Conservation (phyloP, 78 protist species). For the Emiliania huxleyi region DNA sequence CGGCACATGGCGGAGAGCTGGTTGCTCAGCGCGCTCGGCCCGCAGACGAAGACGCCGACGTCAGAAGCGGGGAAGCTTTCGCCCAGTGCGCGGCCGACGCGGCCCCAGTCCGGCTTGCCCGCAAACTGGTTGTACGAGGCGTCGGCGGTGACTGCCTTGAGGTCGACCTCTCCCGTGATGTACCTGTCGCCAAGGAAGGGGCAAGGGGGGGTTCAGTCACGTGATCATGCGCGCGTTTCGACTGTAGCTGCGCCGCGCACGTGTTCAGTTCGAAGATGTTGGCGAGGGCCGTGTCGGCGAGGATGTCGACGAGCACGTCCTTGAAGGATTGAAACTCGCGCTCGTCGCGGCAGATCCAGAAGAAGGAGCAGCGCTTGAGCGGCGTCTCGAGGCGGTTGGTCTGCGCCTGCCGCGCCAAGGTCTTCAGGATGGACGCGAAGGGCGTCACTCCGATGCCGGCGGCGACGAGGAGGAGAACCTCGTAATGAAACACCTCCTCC, state of each 20-base stretch:
- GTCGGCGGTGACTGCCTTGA: background rate
- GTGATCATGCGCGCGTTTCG: no score
- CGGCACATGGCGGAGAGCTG: background rate
- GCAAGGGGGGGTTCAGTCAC: no score
- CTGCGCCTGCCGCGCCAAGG: background rate
- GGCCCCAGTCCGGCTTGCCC: background rate
- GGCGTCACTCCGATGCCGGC: slow-evolving; percentile 88
- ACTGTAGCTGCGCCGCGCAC: background rate
- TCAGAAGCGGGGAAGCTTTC: background rate
- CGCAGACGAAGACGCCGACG: background rate
- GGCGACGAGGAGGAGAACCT: background rate
- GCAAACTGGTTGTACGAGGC: background rate
- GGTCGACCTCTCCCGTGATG: background rate
- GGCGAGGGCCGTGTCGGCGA: background rate
- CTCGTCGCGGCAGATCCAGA: background rate
- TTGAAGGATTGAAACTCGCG: background rate
- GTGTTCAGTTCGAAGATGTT: background rate
- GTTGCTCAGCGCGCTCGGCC: background rate
- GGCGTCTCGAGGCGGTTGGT: background rate
- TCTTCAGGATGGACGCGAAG: slow-evolving; percentile 82
- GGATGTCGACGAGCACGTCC: background rate
- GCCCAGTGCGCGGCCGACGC: background rate
- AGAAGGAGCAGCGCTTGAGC: background rate
- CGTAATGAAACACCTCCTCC: background rate
- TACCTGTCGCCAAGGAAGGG: no score